Percentiles rank a stretch among this genome's conserved stretches.
These are phyloP conservation scores for Phaeosphaeriaceae sp. DNA, from an alignment of 2,329 filamentous ascomycete species.

Conservation along the genomic window DNA sequence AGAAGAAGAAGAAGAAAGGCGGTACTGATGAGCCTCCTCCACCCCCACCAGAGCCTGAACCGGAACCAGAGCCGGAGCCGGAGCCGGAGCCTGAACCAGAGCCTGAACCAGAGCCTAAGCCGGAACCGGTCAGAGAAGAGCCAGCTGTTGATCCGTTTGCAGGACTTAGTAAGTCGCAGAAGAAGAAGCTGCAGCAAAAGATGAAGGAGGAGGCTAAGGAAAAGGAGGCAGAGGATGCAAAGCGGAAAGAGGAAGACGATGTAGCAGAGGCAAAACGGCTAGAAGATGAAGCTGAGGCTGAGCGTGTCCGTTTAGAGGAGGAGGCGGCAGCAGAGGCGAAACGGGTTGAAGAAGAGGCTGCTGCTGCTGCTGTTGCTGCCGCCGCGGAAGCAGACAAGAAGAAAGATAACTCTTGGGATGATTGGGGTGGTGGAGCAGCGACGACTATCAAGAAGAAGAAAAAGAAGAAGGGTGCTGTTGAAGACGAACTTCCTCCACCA, in stretches of 20 bases:
- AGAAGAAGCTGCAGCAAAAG: constrained; percentile 43
- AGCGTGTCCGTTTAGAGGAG: constrained; percentile 32
- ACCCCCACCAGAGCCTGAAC: constrained; percentile 41
- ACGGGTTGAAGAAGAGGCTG: constrained; percentile 32
- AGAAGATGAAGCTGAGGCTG: constrained; percentile 34
- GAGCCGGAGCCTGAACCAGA: constrained; percentile 37
- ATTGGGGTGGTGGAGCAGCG: constrained; percentile 18
- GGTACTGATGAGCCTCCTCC: constrained; percentile 28
- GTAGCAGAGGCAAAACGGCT: constrained; percentile 24
- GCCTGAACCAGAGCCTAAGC: constrained; percentile 34
- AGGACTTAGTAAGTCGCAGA: constrained; percentile 38
- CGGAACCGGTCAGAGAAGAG: constrained; percentile 51
- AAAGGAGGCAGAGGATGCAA: constrained; percentile 30
- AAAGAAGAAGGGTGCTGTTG: constrained; percentile 30
- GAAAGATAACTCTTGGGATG: constrained; percentile 45
- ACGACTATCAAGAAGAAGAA: constrained; percentile 46
- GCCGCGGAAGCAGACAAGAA: constrained; percentile 36
- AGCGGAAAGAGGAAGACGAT: constrained; percentile 27
- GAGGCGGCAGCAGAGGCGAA: constrained; percentile 33
- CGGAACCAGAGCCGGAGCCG: constrained; percentile 37
- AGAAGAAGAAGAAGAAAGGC: constrained; percentile 41
- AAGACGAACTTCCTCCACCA: constrained; percentile 24
- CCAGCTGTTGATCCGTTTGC: constrained; percentile 40
- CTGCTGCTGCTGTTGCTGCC: constrained; percentile 22
- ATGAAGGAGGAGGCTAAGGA: constrained; percentile 43